Conservation (phyloP, 2,329 filamentous ascomycete genomes). For the Paecilomyces niveus region DNA sequence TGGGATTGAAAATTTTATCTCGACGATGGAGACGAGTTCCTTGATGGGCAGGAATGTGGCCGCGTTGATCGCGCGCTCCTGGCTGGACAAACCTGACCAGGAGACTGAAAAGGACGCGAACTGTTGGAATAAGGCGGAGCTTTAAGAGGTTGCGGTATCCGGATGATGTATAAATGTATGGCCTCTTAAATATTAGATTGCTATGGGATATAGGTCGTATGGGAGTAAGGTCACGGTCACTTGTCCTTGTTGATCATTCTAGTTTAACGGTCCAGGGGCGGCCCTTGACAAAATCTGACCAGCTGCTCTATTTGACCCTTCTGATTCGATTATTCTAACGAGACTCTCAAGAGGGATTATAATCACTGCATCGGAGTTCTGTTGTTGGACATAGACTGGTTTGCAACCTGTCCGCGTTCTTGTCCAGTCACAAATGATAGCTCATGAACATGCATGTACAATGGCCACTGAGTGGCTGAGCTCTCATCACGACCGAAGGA, state of each 20-base stretch:
- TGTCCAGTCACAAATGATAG: not conserved
- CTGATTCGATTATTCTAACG: not conserved
- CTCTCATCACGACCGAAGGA: not conserved
- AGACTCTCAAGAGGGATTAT: not conserved
- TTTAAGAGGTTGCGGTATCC: not conserved
- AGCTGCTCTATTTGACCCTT: not conserved
- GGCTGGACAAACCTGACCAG: slow-evolving; percentile 32
- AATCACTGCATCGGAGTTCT: not conserved
- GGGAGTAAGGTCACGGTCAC: not conserved
- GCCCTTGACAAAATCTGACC: not conserved
- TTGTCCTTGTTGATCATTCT: too few species aligned
- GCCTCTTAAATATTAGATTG: not conserved
- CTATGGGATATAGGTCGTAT: not conserved
- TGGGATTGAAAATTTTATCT: slow-evolving; percentile 86
- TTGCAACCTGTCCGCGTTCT: not conserved
- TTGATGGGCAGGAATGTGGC: slow-evolving; percentile 67
- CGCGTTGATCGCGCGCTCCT: slow-evolving; percentile 49
- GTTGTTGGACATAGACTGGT: not conserved
- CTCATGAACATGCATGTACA: not conserved
- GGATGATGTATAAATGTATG: not conserved
- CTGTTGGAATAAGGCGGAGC: not conserved
- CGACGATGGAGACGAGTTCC: slow-evolving; percentile 93
- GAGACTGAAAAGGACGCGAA: not conserved
- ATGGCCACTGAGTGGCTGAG: not conserved
- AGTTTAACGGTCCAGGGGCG: not conserved